Conservation (phyloP, 1,284 basidiomycete genomes). For the Puccinia sorghi region DNA sequence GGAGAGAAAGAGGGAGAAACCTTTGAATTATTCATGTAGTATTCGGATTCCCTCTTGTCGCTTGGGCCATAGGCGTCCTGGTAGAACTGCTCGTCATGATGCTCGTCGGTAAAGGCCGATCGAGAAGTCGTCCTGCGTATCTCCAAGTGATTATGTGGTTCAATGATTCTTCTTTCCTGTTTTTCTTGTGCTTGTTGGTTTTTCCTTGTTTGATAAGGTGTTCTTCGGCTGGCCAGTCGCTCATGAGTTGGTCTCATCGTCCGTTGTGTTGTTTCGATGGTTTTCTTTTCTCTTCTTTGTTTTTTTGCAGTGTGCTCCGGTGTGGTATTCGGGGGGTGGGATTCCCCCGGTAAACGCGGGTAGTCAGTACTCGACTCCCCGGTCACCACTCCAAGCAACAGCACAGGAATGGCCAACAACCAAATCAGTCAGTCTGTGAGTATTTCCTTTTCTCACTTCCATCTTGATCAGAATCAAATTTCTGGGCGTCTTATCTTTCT, state of each 20-base stretch:
- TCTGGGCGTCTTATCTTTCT: background rate
- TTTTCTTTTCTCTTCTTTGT: background rate
- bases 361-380: background rate
- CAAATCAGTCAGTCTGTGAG: background rate
- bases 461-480: too few species aligned
- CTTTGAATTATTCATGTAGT: background rate
- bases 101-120: background rate
- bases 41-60: background rate
- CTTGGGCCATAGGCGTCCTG: background rate
- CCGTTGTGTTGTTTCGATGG: background rate
- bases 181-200: background rate
- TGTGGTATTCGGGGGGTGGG: background rate
- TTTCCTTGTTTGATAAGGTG: background rate
- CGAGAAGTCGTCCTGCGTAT: background rate
- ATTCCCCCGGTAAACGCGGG: background rate
- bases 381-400: background rate
- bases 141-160: background rate
- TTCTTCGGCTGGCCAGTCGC: background rate
- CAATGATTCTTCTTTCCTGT: background rate
- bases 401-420: background rate
- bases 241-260: constrained; percentile 10
- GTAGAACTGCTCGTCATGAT: background rate
- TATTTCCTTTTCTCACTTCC: too few species aligned
- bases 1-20: background rate
- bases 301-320: background rate